phyloP scores from a whole-genome alignment of 1,284 basidiomycete genomes.

The Sparassis latifolia region DNA sequence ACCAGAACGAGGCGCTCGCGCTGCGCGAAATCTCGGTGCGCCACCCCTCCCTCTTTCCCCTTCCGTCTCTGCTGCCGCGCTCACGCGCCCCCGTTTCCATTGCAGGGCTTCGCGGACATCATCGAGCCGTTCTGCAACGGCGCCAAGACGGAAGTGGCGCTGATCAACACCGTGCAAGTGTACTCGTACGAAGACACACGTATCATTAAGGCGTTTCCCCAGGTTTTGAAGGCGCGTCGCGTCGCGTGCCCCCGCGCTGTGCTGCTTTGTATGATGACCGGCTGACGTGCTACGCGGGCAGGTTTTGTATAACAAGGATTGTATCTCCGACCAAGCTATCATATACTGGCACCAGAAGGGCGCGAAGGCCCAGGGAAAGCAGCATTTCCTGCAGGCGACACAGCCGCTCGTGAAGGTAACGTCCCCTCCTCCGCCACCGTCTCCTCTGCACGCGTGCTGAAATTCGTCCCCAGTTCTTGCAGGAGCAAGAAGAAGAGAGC shows the following conservation, averaged over 20 bases:
- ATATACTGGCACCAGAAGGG: conserved; percentile 98
- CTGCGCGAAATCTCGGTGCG: conserved; percentile 63
- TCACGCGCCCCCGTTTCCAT: not conserved
- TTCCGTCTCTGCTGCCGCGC: too few species aligned
- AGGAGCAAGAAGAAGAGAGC: conserved; percentile 73
- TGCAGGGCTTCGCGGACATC: conserved; percentile 75
- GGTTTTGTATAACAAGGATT: conserved; percentile 94
- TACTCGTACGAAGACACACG: conserved; percentile 94
- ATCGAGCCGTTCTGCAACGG: conserved; percentile 84
- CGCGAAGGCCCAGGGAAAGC: conserved; percentile 88
- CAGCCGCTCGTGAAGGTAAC: conserved; percentile 85
- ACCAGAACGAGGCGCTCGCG: conserved; percentile 84
- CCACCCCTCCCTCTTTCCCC: conserved; percentile 3
- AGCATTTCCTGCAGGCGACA: conserved; percentile 89
- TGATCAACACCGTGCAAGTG: conserved; percentile 91
- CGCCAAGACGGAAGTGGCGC: conserved; percentile 84
- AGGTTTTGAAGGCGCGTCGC: conserved; percentile 75
- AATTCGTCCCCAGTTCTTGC: conserved; percentile 54
- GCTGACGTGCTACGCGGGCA: conserved; percentile 20
- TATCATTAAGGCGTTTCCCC: conserved; percentile 89
- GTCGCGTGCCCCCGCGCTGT: not conserved
- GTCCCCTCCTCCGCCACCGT: conserved; percentile 3
- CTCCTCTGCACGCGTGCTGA: conserved; percentile 3
- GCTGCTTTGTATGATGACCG: not conserved
- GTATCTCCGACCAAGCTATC: conserved; percentile 91